Evolutionary conservation across 768 basidiomycete genomes (phyloP).

Genomic region (Russula compacta): DNA sequence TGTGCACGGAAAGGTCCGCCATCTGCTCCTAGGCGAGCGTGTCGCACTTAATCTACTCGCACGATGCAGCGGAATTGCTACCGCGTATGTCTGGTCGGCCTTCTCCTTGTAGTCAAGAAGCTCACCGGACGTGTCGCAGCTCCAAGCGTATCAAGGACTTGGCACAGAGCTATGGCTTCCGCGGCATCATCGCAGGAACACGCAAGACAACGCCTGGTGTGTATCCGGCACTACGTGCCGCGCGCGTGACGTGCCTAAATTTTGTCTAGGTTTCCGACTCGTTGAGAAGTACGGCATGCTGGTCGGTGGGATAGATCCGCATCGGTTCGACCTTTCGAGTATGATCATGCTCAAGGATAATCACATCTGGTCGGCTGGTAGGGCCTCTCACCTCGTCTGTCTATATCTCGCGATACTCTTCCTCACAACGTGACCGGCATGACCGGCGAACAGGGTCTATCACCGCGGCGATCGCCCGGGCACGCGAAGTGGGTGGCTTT

Average conservation of each 20-base stretch:
- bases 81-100: slow-evolving; percentile 52
- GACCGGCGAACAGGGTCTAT: too few species aligned
- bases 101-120: neutral
- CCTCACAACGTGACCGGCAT: slow-evolving; percentile 20
- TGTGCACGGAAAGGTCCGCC: slow-evolving; percentile 76
- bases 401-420: slow-evolving; percentile 25
- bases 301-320: slow-evolving; percentile 91
- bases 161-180: slow-evolving; percentile 66
- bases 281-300: slow-evolving; percentile 99
- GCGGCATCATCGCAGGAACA: too few species aligned
- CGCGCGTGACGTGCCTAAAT: neutral
- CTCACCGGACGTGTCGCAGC: slow-evolving; percentile 34
- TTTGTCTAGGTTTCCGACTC: slow-evolving; percentile 68
- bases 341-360: slow-evolving; percentile 99
- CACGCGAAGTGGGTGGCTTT: slow-evolving; percentile 88
- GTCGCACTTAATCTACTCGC: slow-evolving; percentile 91
- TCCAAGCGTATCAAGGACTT: slow-evolving; percentile 76
- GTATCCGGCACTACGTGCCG: too few species aligned
- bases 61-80: slow-evolving; percentile 93
- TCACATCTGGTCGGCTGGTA: slow-evolving; percentile 95
- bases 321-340: slow-evolving; percentile 91
- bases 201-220: neutral
- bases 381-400: slow-evolving; percentile 11
- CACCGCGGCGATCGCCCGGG: slow-evolving; percentile 22
- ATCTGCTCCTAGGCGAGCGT: slow-evolving; percentile 84